Percentiles rank a stretch among this genome's conserved stretches.
phyloP scores from a whole-genome alignment of 129 eudicot genomes.

The Oenanthe sinensis region DNA sequence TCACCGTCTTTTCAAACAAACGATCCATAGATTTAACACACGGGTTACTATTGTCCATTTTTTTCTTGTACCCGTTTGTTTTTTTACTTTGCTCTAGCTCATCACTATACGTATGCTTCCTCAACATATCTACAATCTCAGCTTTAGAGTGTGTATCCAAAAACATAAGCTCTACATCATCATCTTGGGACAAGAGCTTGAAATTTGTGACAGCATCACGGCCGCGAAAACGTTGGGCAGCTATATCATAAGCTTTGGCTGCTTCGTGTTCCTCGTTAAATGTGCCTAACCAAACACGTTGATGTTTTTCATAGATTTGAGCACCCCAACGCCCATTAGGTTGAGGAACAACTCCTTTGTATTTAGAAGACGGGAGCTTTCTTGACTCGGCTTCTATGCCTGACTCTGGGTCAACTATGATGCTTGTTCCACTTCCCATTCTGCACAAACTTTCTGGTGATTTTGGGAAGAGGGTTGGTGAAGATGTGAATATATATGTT shows the following conservation, averaged over 20 bases:
- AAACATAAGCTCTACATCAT: conserved; percentile 40
- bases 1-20: conserved; percentile 66
- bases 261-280: conserved; percentile 84
- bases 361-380: conserved; percentile 80
- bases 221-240: conserved; percentile 85
- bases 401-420: conserved; percentile 42
- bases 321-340: conserved; percentile 98
- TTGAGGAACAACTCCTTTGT: conserved; percentile 94
- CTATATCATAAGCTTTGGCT: conserved; percentile 76
- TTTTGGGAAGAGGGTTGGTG: conserved; percentile 18
- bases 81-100: conserved; percentile 61
- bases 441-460: conserved; percentile 38
- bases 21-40: conserved; percentile 35
- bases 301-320: conserved; percentile 90
- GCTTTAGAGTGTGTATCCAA: conserved; percentile 61
- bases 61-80: background rate
- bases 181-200: conserved; percentile 39
- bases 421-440: conserved; percentile 58
- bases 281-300: conserved; percentile 91
- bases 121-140: conserved; percentile 83
- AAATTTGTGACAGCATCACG: conserved; percentile 84
- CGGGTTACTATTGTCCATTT: background rate
- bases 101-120: conserved; percentile 77
- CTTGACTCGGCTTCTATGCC: conserved; percentile 76
- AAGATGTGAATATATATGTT: background rate